Percentiles rank a stretch among this genome's conserved stretches.
Conservation (phyloP, 306 rosid species). For the Trifolium subterraneum region DNA sequence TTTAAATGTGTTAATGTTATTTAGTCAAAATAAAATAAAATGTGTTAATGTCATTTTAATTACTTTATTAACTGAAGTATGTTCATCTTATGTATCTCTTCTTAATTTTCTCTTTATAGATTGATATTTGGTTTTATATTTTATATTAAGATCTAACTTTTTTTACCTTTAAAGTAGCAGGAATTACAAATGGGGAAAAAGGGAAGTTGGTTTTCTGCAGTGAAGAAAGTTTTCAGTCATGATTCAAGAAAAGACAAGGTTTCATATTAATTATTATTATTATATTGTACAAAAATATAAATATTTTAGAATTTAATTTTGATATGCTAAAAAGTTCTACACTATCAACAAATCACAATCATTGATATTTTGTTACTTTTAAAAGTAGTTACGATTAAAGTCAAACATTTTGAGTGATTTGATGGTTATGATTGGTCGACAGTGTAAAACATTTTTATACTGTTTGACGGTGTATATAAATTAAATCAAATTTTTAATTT, state of each 20-base stretch:
- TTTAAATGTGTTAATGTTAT: constrained; percentile 20
- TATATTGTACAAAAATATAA: not conserved
- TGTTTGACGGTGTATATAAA: not conserved
- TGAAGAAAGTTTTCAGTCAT: constrained; percentile 68
- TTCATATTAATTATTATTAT: not conserved
- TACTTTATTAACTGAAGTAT: constrained; percentile 5
- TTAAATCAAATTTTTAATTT: no score
- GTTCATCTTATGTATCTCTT: constrained; percentile 21
- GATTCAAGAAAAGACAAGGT: constrained; percentile 81
- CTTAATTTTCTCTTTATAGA: not conserved
- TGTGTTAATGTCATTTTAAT: constrained; percentile 27
- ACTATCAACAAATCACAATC: not conserved
- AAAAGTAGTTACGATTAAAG: no score
- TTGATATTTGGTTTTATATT: constrained; percentile 17
- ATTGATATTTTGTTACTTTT: not conserved
- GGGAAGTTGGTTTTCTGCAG: constrained; percentile 80
- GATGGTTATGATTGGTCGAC: not conserved
- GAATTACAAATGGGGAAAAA: constrained; percentile 74
- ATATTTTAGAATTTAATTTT: not conserved
- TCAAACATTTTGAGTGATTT: not conserved
- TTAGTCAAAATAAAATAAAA: no score
- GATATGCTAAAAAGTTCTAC: no score
- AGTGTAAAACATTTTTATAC: not conserved
- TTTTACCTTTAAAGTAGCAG: constrained; percentile 38
- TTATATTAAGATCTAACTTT: constrained; percentile 27